Base-by-base conservation (phyloP, 306 rosid species). In the Trifolium dubium region DNA sequence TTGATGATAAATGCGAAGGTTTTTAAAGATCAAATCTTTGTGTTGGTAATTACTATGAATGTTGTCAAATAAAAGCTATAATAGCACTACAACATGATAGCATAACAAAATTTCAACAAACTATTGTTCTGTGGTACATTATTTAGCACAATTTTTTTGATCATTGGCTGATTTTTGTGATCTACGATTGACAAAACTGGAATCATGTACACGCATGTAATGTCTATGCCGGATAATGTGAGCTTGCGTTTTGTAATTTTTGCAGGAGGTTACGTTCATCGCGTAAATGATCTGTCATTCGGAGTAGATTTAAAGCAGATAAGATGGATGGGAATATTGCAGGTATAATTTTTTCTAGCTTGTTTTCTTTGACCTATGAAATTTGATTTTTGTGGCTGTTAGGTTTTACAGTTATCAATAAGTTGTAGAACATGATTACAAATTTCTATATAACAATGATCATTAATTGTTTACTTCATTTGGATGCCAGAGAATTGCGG, bases 211-310 rank as follows among this genome's bases (percentile, higher is more conserved):
- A 37, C 63, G 14, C n/a, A 5, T 68, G 17, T 53, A 30, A 54
- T 58, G 18, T 70, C 11, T 37, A 34, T 35, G 40, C 28, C 18
- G 56, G 41, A 43, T 64, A 31, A 14, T 35, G 58, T 54, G 72
- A 35, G 28, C 61, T 63, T 55, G 56, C 41, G 12, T 40, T 55
- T 49, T 63, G 37, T 54, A 29, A 14, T 53, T 74, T 65, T 74
- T 65, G 60, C 83, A 90, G 98, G 99, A 37, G 99, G 99, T 40
- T 95, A 86, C 80, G 79, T 95, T 79, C 99, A 92, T 72, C 88
- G 96, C 59, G 8, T 95, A 19, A 90, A 83, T 10, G 82, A 88
- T 63, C 81, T 92, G 71, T 79, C 98, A n/a, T 92, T 68, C n/a
- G 99, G 99, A 41, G 99, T 95, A 39, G 96, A 95, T 86, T 67